phyloP scores from a whole-genome alignment of 371 early-diverging fungal species.

The Haplosporangium sp. region DNA sequence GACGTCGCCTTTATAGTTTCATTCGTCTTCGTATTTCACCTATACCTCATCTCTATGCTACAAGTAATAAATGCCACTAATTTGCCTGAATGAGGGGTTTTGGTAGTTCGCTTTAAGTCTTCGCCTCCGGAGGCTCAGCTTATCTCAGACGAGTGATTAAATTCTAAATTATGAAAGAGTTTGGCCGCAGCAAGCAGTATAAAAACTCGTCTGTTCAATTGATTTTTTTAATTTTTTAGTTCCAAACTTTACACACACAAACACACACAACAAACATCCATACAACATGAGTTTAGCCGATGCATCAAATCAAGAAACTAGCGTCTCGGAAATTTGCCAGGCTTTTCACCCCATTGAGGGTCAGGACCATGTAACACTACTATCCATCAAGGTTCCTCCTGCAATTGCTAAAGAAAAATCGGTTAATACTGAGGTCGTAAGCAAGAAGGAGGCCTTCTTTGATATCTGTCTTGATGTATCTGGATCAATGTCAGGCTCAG shows the following conservation, averaged over 20 bases:
- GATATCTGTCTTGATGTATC: constrained; percentile 49
- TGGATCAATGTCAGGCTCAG: constrained; percentile 46
- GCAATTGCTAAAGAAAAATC: not conserved
- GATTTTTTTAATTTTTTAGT: not conserved
- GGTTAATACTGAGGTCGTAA: not conserved
- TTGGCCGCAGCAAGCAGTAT: constrained; percentile 10
- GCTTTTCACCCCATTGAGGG: constrained; percentile 46
- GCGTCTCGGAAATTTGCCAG: constrained; percentile 10
- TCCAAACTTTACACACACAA: not conserved
- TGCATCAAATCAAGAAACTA: not conserved
- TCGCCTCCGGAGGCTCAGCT: constrained; percentile 28
- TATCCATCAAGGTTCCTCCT: constrained; percentile 31
- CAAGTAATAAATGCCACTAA: too few species aligned
- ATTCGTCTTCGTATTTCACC: not conserved
- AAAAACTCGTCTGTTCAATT: not conserved
- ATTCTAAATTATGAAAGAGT: not conserved
- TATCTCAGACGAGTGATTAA: not conserved
- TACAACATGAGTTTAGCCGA: constrained; percentile 5
- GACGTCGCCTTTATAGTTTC: not conserved
- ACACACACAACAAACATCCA: not conserved
- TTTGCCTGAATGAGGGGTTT: too few species aligned
- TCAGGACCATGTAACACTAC: constrained; percentile 20
- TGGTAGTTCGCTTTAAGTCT: not conserved
- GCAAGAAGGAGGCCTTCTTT: constrained; percentile 31
- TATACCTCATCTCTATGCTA: not conserved